Base-by-base conservation (phyloP, 2,329 filamentous ascomycete genomes). In the Zasmidium angulare region DNA sequence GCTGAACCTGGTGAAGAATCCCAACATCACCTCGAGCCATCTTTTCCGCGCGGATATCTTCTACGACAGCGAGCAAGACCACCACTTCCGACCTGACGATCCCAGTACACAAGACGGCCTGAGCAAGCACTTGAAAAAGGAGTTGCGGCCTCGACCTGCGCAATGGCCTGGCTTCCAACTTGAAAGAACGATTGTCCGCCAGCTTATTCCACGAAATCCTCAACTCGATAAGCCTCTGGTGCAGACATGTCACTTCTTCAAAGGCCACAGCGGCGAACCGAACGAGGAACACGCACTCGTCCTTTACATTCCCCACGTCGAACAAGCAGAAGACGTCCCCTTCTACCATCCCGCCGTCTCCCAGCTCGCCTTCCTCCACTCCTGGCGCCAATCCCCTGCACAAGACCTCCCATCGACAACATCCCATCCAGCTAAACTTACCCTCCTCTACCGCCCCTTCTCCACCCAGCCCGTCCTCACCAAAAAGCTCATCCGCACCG, bases 331-430 rank as follows among this genome's bases (percentile, higher is more conserved):
- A 14, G 83, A 88, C 2, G 82, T 95, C 62, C 93, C 93, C 0
- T 96, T 89, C 76, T 98, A 97, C 75, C 93, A 97, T 71, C 93
- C 93, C 21, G 81, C 83, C 54, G 87, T 96, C 21, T 82, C 81
- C 53, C 86, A 85, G 12, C 81, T 96, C 22, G 91, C 87, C 3
- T 93, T 95, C 66, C 77, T 92, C 7, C 90, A 96, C 74, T 84
- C 84, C 36, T 90, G 84, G 82, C 71, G 81, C n/a, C n/a, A 10
- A 48, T 46, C 53, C 36, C 73, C n/a, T n/a, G n/a, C n/a, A n/a
- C n/a, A n/a, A n/a, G n/a, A 36, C 55, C 58, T 3, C 21, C 17
- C 21, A 43, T 48, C 53, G 40, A 72, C n/a, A 36, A 53, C 56
- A 9, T 20, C 17, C 20, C 50, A 29, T 21, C 53, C 24, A 21